Conservation (phyloP, 495 filamentous ascomycete genomes). For the Cercophora samala region DNA sequence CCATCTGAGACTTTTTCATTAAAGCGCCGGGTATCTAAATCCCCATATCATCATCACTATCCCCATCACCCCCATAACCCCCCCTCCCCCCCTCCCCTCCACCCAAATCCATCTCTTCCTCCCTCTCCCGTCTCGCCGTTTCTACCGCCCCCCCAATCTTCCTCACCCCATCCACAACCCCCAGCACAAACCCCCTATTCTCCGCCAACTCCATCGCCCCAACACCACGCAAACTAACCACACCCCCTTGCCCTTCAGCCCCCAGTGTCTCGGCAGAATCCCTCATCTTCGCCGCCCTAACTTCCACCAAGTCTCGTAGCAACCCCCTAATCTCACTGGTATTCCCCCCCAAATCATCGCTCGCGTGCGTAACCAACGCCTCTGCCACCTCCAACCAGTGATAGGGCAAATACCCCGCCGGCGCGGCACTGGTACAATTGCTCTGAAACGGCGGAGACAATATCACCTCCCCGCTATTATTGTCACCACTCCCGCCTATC, state of each 20-base stretch:
- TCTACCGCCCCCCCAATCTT: conserved; percentile 58
- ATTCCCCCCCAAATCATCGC: conserved; percentile 69
- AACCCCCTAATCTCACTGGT: conserved; percentile 70
- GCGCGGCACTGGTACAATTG: conserved; percentile 56
- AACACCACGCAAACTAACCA: conserved; percentile 74
- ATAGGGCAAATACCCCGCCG: conserved; percentile 71
- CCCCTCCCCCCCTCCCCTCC: conserved; percentile 39
- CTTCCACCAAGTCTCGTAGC: conserved; percentile 80
- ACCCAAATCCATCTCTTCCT: conserved; percentile 38
- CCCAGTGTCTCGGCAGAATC: conserved; percentile 61
- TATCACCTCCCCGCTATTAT: conserved; percentile 10
- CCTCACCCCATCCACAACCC: conserved; percentile 84
- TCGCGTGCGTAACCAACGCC: conserved; percentile 75
- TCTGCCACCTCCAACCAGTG: conserved; percentile 91
- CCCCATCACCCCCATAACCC: conserved; percentile 44
- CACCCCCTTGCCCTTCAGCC: conserved; percentile 59
- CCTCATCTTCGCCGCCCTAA: conserved; percentile 84
- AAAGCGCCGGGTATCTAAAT: conserved; percentile 9
- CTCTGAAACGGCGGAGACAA: conserved; percentile 60
- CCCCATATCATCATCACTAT: conserved; percentile 29
- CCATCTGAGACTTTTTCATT: too few relatives aligned
- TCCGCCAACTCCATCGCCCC: conserved; percentile 90
- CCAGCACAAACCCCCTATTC: conserved; percentile 75
- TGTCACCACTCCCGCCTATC: background rate
- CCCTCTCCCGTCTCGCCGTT: conserved; percentile 52